Base-by-base conservation (phyloP, 495 filamentous ascomycete species). In the Alectoria sarmentosa region DNA sequence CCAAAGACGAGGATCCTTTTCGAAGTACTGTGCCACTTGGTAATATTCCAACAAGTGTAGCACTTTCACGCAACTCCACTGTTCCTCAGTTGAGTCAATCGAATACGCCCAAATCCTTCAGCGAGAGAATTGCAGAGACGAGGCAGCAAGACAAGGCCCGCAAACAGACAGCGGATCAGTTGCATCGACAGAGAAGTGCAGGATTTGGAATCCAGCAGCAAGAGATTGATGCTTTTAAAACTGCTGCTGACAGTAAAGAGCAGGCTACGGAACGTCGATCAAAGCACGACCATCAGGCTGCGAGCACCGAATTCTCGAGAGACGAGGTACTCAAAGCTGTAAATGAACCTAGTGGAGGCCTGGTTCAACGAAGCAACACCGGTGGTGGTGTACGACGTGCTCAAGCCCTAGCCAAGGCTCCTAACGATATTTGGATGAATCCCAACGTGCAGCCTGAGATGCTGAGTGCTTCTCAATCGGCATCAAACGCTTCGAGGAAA, bases 71-170 rank as follows among this genome's bases (percentile, higher is more conserved):
- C 32, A 62, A 52, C 34, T 61, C 67, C 14, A 62, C 21, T 26
- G 23, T 19, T 41, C 39, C 52, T 30, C 14, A 38, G 0, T 28
- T 34, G 28, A 59, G 34, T 36, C 23, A 41, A 21, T 60, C 10
- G 32, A 36, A 14, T 11, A 76, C 80, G 56, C 81, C 82, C 1
- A 85, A 88, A 72, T 90, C 84, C 37, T 98, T 97, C 71, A 96
- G 90, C 67, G 91, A 98, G 73, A 80, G 91, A 32, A 84, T 98
- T 65, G 89, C 90, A 0, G 86, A 90, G 65, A 82, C 75, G 62
- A 76, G 84, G 62, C 71, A 72, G 11, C 73, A 76, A 36, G 84
- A 86, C 15, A 79, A 78, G 32, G 69, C 75, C 46, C 74, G 72
- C 23, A 73, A 78, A 63, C 80, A 83, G 46, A 82, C 82, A 48